Evolutionary conservation across 2,329 filamentous ascomycete genomes (phyloP), one percentile per base, ranked within the genome.

Genomic region (Sporothrix curviconia): DNA sequence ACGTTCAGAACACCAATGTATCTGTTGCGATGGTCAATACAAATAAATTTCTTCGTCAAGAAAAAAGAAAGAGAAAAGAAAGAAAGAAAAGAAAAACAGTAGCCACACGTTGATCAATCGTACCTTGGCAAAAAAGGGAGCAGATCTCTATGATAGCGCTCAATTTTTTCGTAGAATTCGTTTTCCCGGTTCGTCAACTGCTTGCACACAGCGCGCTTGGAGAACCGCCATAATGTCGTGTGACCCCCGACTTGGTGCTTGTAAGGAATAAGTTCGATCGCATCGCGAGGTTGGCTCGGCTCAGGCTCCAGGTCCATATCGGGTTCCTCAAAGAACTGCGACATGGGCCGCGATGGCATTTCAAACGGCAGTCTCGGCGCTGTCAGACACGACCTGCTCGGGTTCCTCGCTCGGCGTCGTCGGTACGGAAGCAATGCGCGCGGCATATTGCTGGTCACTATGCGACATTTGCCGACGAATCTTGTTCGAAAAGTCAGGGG

Each of bases 1-100:
- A 96, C 92, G 70, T 96, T 97, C 52, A 99, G 75, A 42, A 99
- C 94, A 61, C 94, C 94, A 66, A 99, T 97, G 66, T 99, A 97
- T 68, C 90, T 95, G 54, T 57, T 62, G 12, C 19, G 6, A 14
- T 11, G 40, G 50, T 59, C 30, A 50, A 34, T 9, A 36, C 25
- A 3, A 50, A 12, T 11, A 44, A 34, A 7, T 12, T 17, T 44
- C 7, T 15, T 3, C 11, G 5, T 7, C 3, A 2, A 11, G 19
- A 14, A 14, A 19, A 9, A n/a, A 19, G 7, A 12, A 17, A 15
- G 12, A 25, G 6, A 32, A 25, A 44, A 3, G 5, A 19, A 25
- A n/a, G 12, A 6, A 34, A 19, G 42, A 46, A 19, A 52, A 47
- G 56, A 60, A 55, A 24, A 17, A 22, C 15, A 61, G 61, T 60